A percentile compares a stretch with the other conserved stretches of the same genome.
Evolutionary conservation across 2,329 filamentous ascomycete species (phyloP).

Genomic region (Phialophora tarda): DNA sequence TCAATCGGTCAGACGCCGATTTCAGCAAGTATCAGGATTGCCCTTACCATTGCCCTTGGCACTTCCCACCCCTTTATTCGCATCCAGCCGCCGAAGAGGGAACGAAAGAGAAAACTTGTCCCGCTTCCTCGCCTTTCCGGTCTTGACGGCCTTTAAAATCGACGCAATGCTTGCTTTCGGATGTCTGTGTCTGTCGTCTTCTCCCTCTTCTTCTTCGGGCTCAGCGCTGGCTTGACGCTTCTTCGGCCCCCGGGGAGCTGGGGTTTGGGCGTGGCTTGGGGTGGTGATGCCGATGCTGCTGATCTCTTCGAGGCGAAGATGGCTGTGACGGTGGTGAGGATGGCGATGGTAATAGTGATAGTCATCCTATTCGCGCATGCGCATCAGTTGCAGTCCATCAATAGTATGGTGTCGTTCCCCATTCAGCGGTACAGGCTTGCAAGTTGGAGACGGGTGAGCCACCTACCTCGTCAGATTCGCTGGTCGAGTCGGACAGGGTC

Average conservation of each 20-base stretch:
- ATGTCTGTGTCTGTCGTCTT: not conserved
- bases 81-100: conserved; percentile 23
- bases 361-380: not conserved
- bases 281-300: not conserved
- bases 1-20: not conserved
- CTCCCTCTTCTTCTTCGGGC: not conserved
- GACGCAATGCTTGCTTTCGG: conserved; percentile 11
- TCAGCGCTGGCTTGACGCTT: conserved; percentile 5
- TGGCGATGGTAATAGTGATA: not conserved
- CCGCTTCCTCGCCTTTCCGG: conserved; percentile 4
- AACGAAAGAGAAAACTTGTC: conserved; percentile 25
- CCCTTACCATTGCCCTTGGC: not conserved
- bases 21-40: not conserved
- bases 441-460: not conserved
- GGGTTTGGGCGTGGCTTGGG: not conserved
- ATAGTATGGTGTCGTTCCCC: not conserved
- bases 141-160: conserved; percentile 8
- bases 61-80: not conserved
- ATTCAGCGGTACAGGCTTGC: not conserved
- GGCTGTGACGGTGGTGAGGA: not conserved
- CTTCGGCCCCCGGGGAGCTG: not conserved
- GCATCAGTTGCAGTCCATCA: not conserved
- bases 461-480: conserved; percentile 14
- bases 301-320: conserved; percentile 11
- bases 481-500: conserved; percentile 9